Percentiles rank a stretch among this genome's conserved stretches.
phyloP scores from a whole-genome alignment of 2,329 filamentous ascomycete genomes.

The Claviceps quebecensis region DNA sequence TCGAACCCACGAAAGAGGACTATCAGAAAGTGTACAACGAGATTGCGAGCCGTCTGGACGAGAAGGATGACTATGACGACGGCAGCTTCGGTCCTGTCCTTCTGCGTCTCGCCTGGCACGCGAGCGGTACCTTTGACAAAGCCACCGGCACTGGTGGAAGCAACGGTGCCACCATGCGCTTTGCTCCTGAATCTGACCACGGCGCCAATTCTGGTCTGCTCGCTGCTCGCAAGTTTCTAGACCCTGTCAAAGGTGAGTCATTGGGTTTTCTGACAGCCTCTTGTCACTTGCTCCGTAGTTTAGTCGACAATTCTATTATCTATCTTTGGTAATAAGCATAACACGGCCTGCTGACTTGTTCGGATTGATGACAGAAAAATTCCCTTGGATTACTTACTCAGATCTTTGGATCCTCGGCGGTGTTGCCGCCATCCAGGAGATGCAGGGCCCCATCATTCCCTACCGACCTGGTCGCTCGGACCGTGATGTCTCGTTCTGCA shows the following conservation, averaged over 20 bases:
- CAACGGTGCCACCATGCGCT: conserved; percentile 96
- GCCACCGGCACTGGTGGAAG: conserved; percentile 78
- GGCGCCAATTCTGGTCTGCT: conserved; percentile 88
- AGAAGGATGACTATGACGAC: conserved; percentile 92
- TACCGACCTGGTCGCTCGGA: conserved; percentile 80
- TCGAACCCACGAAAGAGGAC: conserved; percentile 67
- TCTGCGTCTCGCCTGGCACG: conserved; percentile 85
- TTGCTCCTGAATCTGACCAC: conserved; percentile 75
- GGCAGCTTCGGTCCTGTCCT: conserved; percentile 90
- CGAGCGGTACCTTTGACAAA: conserved; percentile 82
- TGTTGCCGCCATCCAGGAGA: conserved; percentile 81
- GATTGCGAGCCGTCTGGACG: conserved; percentile 64
- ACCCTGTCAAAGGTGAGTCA: conserved; percentile 69
- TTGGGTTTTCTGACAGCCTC: not conserved
- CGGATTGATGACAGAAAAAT: conserved; percentile 34
- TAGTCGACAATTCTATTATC: no score
- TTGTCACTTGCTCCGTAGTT: no score
- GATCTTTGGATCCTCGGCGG: conserved; percentile 92
- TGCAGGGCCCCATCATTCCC: conserved; percentile 76
- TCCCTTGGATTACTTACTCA: conserved; percentile 92
- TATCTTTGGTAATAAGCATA: no score
- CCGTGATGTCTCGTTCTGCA: conserved; percentile 69
- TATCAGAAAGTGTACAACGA: conserved; percentile 93
- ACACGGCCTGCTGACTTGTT: not conserved
- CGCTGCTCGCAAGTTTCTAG: conserved; percentile 78